Evolutionary conservation across 768 basidiomycete genomes (phyloP).

Genomic region (Podaxis sp.): DNA sequence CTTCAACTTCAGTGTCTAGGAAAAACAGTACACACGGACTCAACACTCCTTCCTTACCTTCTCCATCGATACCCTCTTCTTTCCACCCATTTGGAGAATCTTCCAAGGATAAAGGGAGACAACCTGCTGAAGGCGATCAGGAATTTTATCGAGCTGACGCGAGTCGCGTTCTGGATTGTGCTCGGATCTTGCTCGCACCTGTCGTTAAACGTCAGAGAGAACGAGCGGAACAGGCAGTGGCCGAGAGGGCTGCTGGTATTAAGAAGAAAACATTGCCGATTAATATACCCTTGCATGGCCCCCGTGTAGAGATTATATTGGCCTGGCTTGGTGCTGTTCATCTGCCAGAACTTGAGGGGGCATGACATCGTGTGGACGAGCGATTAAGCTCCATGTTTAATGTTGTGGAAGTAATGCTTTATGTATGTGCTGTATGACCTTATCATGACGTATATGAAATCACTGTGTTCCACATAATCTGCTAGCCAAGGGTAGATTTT

Average conservation of each 20-base stretch:
- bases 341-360: slow-evolving; percentile 65
- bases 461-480: background rate
- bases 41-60: slow-evolving; percentile 1
- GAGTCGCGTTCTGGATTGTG: slow-evolving; percentile 60
- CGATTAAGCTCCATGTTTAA: background rate
- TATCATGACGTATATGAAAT: background rate
- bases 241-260: slow-evolving; percentile 46
- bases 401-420: background rate
- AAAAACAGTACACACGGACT: slow-evolving; percentile 22
- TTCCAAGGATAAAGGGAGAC: slow-evolving; percentile 14
- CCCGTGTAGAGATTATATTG: slow-evolving; percentile 80
- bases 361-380: background rate
- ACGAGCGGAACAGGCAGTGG: slow-evolving; percentile 50
- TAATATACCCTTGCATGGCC: slow-evolving; percentile 83
- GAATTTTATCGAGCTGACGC: slow-evolving; percentile 33
- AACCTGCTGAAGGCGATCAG: slow-evolving; percentile 19
- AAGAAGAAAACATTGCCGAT: slow-evolving; percentile 67
- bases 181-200: slow-evolving; percentile 72
- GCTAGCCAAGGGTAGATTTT: background rate
- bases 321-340: slow-evolving; percentile 86
- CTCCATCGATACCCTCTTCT: slow-evolving; percentile 6
- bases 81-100: slow-evolving; percentile 10
- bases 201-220: slow-evolving; percentile 64
- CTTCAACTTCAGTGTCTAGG: slow-evolving; percentile 13
- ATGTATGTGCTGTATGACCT: background rate